Evolutionary conservation across 1,139 yeast genomes (phyloP).

Genomic region (Sugiyamaella castrensis): DNA sequence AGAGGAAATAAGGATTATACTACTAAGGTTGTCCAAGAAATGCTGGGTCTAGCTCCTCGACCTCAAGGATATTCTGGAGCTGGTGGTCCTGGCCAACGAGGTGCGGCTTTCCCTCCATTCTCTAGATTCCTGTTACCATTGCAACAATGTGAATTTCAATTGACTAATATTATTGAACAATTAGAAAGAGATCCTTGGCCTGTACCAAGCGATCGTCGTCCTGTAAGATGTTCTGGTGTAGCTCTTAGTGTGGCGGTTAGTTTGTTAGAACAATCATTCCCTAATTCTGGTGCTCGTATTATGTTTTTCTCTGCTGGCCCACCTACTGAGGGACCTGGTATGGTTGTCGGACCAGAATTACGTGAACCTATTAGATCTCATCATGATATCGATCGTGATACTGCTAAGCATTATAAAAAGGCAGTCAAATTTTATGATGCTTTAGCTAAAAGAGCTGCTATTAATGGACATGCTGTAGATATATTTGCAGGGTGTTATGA

Average conservation of each 20-base stretch:
- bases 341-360: constrained; percentile 86
- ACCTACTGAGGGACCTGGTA: constrained; percentile 92
- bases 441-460: constrained; percentile 68
- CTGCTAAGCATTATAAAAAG: constrained; percentile 88
- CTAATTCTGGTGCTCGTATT: constrained; percentile 86
- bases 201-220: constrained; percentile 80
- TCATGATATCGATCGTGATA: constrained; percentile 86
- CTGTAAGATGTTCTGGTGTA: constrained; percentile 90
- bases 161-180: constrained; percentile 76
- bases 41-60: constrained; percentile 56
- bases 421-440: constrained; percentile 83
- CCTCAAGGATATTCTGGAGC: constrained; percentile 39
- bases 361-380: constrained; percentile 97
- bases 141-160: constrained; percentile 81
- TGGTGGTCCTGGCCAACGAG: constrained; percentile 14
- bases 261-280: constrained; percentile 79
- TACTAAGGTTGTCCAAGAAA: constrained; percentile 68
- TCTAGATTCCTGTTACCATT: constrained; percentile 82
- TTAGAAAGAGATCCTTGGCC: constrained; percentile 90
- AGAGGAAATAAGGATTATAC: constrained; percentile 90
- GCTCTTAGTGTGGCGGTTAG: constrained; percentile 85
- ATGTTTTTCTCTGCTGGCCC: constrained; percentile 94
- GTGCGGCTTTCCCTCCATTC: constrained; percentile 42
- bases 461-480: constrained; percentile 85
- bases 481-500: constrained; percentile 97